Evolutionary conservation across 2,329 filamentous ascomycete species (phyloP).

Genomic region (Rhynchosporium secalis): DNA sequence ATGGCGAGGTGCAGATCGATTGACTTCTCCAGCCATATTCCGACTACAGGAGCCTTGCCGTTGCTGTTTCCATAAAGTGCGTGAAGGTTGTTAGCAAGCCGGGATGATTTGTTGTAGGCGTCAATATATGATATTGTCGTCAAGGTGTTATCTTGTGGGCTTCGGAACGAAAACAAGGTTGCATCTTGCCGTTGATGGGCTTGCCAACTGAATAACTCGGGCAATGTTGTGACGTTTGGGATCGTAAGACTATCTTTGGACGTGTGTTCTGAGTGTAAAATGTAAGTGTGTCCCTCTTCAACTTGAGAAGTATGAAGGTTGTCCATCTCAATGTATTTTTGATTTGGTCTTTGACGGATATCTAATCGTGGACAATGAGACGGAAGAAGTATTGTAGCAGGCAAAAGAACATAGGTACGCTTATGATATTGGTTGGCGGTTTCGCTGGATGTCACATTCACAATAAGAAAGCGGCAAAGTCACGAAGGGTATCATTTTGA

Average conservation of each 20-base stretch:
- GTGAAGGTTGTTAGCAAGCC: background rate
- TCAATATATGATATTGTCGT: slow-evolving; percentile 4
- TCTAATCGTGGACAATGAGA: background rate
- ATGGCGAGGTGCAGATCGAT: slow-evolving; percentile 18
- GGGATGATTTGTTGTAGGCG: slow-evolving; percentile 1
- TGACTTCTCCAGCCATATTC: slow-evolving; percentile 15
- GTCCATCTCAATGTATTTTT: background rate
- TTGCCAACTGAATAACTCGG: slow-evolving; percentile 11
- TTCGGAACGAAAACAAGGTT: slow-evolving; percentile 12
- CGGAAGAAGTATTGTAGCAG: background rate
- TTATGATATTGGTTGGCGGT: background rate
- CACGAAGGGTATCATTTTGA: too few relatives aligned
- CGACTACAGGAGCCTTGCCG: slow-evolving; percentile 5
- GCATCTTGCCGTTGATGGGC: background rate
- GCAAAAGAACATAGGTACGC: background rate
- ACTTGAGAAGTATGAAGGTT: background rate
- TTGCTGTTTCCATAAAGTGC: background rate
- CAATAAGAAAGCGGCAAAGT: too few relatives aligned
- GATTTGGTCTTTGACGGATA: background rate
- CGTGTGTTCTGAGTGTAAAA: background rate
- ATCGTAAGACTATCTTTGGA: background rate
- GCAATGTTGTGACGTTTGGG: slow-evolving; percentile 5
- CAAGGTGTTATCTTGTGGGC: background rate
- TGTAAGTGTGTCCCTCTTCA: background rate
- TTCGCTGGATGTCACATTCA: too few relatives aligned